phyloP scores from a whole-genome alignment of 179 eudicot species.

The Beta macrorhiza region DNA sequence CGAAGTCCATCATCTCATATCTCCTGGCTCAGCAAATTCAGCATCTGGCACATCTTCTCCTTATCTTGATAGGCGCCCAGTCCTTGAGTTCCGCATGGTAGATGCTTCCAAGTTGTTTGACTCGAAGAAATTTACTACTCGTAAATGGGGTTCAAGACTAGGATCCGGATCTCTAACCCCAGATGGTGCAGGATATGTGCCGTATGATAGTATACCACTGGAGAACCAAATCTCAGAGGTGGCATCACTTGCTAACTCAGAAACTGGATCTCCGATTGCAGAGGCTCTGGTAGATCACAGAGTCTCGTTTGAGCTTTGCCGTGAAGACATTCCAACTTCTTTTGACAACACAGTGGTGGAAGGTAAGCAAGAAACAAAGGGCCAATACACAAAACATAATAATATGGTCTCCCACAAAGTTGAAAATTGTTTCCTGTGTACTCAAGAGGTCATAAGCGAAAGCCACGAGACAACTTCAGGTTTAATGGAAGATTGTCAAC shows the following conservation, averaged over 20 bases:
- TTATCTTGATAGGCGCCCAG: slow-evolving; percentile 34
- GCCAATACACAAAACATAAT: slow-evolving; percentile 3
- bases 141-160: slow-evolving; percentile 53
- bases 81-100: slow-evolving; percentile 46
- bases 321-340: slow-evolving; percentile 32
- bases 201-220: slow-evolving; percentile 25
- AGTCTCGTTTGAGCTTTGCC: slow-evolving; percentile 40
- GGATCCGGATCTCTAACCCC: slow-evolving; percentile 79
- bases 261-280: slow-evolving; percentile 30
- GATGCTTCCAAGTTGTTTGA: slow-evolving; percentile 54
- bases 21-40: slow-evolving; percentile 53
- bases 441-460: slow-evolving; percentile 23
- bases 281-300: slow-evolving; percentile 40
- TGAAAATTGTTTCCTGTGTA: slow-evolving; percentile 26
- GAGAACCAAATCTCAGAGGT: slow-evolving; percentile 39
- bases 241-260: slow-evolving; percentile 37
- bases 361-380: slow-evolving; percentile 13
- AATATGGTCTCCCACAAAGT: slow-evolving; percentile 2
- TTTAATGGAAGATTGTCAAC: slow-evolving; percentile 31
- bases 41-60: slow-evolving; percentile 54
- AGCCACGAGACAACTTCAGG: slow-evolving; percentile 22
- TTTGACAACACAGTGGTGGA: slow-evolving; percentile 21
- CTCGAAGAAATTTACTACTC: slow-evolving; percentile 35
- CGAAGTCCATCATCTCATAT: slow-evolving; percentile 51
- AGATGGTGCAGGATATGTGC: slow-evolving; percentile 46